phyloP scores from a whole-genome alignment of 352 stramenopile genomes.

The Globisporangium abappressorium region DNA sequence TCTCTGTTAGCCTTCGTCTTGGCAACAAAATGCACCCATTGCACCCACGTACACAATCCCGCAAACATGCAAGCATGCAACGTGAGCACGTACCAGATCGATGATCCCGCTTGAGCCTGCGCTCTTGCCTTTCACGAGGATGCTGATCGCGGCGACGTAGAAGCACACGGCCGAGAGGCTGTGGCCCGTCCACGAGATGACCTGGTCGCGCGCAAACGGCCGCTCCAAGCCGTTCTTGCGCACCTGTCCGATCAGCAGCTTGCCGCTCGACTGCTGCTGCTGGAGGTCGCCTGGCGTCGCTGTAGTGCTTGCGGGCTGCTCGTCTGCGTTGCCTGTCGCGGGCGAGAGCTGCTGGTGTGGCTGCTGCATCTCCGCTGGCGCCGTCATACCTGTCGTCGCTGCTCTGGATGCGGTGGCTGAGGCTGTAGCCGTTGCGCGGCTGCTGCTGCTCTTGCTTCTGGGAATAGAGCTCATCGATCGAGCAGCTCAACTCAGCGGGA shows the following conservation, averaged over 20 bases:
- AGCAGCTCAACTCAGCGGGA: not conserved
- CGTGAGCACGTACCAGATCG: slow-evolving; percentile 13
- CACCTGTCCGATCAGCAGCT: slow-evolving; percentile 32
- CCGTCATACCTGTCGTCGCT: not conserved
- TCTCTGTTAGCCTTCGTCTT: slow-evolving; percentile 3
- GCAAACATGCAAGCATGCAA: not conserved
- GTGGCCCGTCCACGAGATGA: slow-evolving; percentile 72
- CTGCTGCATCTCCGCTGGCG: slow-evolving; percentile 4
- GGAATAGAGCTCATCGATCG: slow-evolving; percentile 3
- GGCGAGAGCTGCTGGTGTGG: not conserved
- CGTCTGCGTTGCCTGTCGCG: not conserved
- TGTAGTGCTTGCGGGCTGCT: not conserved
- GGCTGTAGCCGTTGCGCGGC: slow-evolving; percentile 1
- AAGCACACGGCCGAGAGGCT: slow-evolving; percentile 61
- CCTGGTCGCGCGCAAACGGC: slow-evolving; percentile 75
- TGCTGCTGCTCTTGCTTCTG: not conserved
- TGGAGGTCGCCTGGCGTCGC: not conserved
- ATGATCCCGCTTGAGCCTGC: slow-evolving; percentile 5
- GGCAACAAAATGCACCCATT: not conserved
- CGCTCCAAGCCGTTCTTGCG: slow-evolving; percentile 68
- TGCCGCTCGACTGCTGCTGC: slow-evolving; percentile 4
- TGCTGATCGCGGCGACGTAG: slow-evolving; percentile 36
- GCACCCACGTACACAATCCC: not conserved
- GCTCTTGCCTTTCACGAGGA: slow-evolving; percentile 19
- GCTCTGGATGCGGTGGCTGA: not conserved